Evolutionary conservation across 768 basidiomycete species (phyloP), one percentile per base, ranked within the genome.

Genomic region (Candolleomyces aberdarensis): DNA sequence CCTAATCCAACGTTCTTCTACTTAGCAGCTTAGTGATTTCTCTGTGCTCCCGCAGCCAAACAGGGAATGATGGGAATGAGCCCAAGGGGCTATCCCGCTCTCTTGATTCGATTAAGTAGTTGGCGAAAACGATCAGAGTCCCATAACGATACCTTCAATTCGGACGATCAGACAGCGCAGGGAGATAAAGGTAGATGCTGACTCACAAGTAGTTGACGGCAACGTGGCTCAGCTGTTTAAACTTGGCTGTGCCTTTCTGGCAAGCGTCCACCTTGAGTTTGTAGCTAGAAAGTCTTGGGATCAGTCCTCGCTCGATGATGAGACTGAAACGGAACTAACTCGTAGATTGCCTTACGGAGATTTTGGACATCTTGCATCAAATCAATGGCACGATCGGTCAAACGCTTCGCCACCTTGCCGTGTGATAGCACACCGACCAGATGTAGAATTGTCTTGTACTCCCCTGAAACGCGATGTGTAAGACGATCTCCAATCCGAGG

Each of bases 351-450:
- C 72, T 92, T 93, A 40, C 97, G 86, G 43, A 99, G 78, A 70
- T 99, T 99, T 74, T 99, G 97, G 0, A 99, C 96, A 64, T 96
- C 95, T 75, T 92, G 90, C 92, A 95, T 94, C 65, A 88, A 75
- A 73, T 98, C 96, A 65, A 97, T 87, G 1, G 91, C 94, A 22
- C 85, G 78, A 71, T 98, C 96, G 0, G 94, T 88, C 62, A 98
- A 72, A 46, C 87, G 85, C 74, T 99, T 99, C 11, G 97, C 96
- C 10, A 87, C 77, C 73, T 98, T 98, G 19, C 97, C 96, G 66
- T 96, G 84, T 7, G 92, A 91, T 36, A 98, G 82, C 11, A 98
- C 89, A 5, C 93, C 89, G 50, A 97, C 93, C 59, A 99, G 88
- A 63, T 96, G 94, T 46, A 99, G 76, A 63, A 98, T 97, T 3